Evolutionary conservation across 768 basidiomycete genomes (phyloP), one percentile per base, ranked within the genome.

Genomic region (Lactifluus piperatus): DNA sequence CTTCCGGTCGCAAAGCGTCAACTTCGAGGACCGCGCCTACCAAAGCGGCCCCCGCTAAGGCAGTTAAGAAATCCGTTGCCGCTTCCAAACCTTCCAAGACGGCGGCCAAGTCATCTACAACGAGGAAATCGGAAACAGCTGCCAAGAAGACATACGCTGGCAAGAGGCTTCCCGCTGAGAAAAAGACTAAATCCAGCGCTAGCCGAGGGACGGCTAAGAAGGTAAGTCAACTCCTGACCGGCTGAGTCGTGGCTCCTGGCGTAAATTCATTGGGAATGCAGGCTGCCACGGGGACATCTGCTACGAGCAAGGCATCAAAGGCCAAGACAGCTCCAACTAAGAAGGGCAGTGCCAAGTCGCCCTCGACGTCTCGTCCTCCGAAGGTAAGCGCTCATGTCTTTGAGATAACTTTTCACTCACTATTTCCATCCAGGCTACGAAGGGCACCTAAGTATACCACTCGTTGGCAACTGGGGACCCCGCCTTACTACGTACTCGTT

Each of bases 151-250:
- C 62, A 27, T 63, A 59, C 27, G 64, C 64, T 1, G 57, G 64
- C 34, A 63, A 58, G 47, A 65, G 57, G 44, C 22, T 36, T 1
- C 39, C 62, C 22, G 29, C 64, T 16, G 58, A 60, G 34, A 59
- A 63, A 26, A 69, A 62, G 52, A 26, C 56, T 10, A 57, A 65
- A 29, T 29, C 67, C 6, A 53, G 64, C 14, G 45, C 57, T 51
- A 64, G 79, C 68, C 75, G 81, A 34, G 81, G 77, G 32, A 47
- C 76, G 1, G 81, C 79, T 9, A 88, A 88, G 78, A 88, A 86
- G 81, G 83, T 83, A 45, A 37, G 64, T 61, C 0, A 22, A 18
- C 37, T 32, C 13, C 24, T n/a, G 20, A 46, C 9, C 37, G 6
- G 30, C 44, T 58, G 32, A 22, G 34, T 50, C 51, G 20, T n/a